Evolutionary conservation across 202 grass and related monocot species (phyloP), one percentile per base, ranked within the genome.

Genomic region (Elaeis oleifera): DNA sequence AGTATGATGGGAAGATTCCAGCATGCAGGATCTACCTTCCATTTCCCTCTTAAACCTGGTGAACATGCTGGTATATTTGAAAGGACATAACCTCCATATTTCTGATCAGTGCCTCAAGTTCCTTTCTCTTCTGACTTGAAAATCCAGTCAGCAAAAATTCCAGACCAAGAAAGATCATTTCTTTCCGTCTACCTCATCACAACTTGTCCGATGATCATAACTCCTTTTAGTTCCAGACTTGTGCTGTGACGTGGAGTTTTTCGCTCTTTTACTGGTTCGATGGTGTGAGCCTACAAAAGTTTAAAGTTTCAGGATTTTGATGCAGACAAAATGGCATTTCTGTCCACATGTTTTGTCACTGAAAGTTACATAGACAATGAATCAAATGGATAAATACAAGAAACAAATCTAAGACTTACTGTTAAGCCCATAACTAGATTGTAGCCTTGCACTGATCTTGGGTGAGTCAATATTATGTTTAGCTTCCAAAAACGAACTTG

Each of bases 101-200:
- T 20, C 67, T 60, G 55, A 96, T 81, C 26, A 89, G 53, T 21
- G 66, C 69, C 58, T 89, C 78, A 49, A 85, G 63, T 85, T 88
- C 87, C 71, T 84, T 90, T 58, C 79, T 79, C 60, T 90, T 96
- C 6, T 76, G 56, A 54, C 58, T 72, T 68, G 83, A 74, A 72
- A 96, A 85, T 58, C 91, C 91, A 76, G 87, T 96, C 67, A 96
- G 69, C 61, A 96, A 62, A 89, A 96, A 90, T 20, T 85, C 81
- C 50, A 96, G 54, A 63, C 84, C 84, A 71, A 83, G 78, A 83
- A 96, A 90, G 78, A 85, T 69, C 60, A 69, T 52, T 67, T 76
- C 76, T 69, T 83, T 67, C 59, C 65, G 67, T 72, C 52, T 65
- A 16, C 66, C 36, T 13, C 9, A 44, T 44, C 52, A 8, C 80